Conservation (phyloP, 441 rosid genomes). For the Cnidoscolus chayamansa region DNA sequence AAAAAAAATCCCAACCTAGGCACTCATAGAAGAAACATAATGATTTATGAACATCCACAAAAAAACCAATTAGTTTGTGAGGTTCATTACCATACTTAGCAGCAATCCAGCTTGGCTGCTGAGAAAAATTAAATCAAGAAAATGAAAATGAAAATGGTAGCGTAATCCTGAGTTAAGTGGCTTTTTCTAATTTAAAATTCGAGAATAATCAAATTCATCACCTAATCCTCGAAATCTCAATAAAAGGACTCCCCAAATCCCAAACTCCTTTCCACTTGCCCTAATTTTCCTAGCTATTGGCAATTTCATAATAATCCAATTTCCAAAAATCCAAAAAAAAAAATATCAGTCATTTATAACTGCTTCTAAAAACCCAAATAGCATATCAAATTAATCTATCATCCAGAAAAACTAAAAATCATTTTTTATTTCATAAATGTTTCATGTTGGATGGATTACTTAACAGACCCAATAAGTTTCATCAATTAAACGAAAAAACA, state of each 20-base stretch:
- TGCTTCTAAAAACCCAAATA: background rate
- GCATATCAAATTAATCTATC: background rate
- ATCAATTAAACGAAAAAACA: constrained; percentile 4
- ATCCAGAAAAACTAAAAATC: background rate
- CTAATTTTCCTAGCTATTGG: background rate
- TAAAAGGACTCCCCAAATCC: background rate
- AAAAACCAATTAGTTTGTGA: background rate
- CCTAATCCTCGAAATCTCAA: constrained; percentile 3
- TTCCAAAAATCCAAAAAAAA: background rate
- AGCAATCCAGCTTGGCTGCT: background rate
- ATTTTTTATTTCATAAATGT: background rate
- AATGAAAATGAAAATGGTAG: background rate
- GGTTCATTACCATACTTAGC: background rate
- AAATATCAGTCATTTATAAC: too few species aligned
- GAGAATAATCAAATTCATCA: constrained; percentile 2
- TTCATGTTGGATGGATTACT: background rate
- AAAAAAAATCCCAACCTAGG: background rate
- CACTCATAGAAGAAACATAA: background rate
- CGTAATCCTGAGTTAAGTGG: background rate
- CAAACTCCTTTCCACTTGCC: background rate
- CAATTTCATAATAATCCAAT: constrained; percentile 10
- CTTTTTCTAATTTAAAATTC: background rate
- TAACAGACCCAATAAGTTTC: constrained; percentile 1
- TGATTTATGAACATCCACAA: background rate
- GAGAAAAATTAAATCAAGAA: background rate